Percentiles rank a stretch among this genome's conserved stretches.
Conservation (phyloP, 306 rosid genomes). For the Fragaria ananassa region DNA sequence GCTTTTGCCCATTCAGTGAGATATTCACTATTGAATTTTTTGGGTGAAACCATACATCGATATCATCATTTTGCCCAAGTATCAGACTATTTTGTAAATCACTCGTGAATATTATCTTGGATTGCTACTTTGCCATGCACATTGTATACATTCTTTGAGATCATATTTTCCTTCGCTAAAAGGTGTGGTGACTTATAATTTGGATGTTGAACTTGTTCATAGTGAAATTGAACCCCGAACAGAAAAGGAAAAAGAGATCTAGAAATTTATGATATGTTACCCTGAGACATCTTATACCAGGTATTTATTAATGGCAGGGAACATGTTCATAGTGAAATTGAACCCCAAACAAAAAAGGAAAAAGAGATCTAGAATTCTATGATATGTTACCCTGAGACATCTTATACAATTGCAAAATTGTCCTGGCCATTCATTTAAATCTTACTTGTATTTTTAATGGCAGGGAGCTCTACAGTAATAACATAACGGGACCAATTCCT, state of each 20-base stretch:
- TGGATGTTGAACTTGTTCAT: background rate
- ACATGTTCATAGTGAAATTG: background rate
- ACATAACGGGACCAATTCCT: conserved; percentile 87
- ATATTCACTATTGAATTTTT: background rate
- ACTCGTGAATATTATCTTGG: background rate
- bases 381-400: background rate
- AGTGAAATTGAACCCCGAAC: background rate
- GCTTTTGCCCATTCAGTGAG: background rate
- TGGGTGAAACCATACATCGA: background rate
- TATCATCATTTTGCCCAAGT: background rate
- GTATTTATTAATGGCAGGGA: conserved; percentile 46
- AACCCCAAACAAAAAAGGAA: background rate
- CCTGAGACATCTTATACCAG: background rate
- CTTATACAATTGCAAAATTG: background rate
- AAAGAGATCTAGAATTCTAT: background rate
- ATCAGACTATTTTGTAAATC: background rate
- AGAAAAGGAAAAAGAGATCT: background rate
- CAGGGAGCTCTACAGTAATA: conserved; percentile 97
- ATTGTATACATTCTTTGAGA: background rate
- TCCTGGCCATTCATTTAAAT: background rate
- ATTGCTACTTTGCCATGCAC: background rate
- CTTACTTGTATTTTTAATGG: conserved; percentile 1
- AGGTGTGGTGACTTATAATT: background rate
- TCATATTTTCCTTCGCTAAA: background rate
- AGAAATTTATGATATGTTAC: background rate